Conservation (phyloP, 257 asterid genomes). For the Nyctanthes arbortristis region DNA sequence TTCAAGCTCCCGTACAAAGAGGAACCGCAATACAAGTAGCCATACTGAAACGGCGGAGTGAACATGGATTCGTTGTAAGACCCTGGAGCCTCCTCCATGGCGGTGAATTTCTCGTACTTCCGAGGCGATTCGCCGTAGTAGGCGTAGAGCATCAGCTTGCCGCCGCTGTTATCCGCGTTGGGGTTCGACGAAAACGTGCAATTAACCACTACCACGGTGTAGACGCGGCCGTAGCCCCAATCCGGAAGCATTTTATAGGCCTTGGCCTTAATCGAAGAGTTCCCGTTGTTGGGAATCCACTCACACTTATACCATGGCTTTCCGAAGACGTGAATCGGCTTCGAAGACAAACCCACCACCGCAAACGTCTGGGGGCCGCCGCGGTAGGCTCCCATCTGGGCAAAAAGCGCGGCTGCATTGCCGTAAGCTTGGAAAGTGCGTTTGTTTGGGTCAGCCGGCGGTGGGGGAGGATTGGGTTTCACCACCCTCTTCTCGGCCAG, state of each 20-base stretch:
- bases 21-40: constrained; percentile 74
- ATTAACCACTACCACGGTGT: constrained; percentile 74
- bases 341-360: constrained; percentile 45
- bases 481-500: constrained; percentile 28
- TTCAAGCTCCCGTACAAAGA: constrained; percentile 70
- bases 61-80: constrained; percentile 32
- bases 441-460: constrained; percentile 49
- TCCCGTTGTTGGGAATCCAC: constrained; percentile 30
- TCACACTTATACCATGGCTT: constrained; percentile 44
- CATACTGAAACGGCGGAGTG: constrained; percentile 44
- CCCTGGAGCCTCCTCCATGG: constrained; percentile 51
- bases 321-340: constrained; percentile 49
- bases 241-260: constrained; percentile 51
- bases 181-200: constrained; percentile 60
- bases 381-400: constrained; percentile 87
- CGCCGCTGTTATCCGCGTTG: constrained; percentile 42
- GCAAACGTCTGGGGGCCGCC: constrained; percentile 74
- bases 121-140: constrained; percentile 53
- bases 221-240: constrained; percentile 90
- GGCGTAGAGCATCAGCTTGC: constrained; percentile 52
- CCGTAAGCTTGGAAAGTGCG: constrained; percentile 68
- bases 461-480: constrained; percentile 17
- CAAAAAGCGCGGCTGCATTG: constrained; percentile 71
- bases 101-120: constrained; percentile 39
- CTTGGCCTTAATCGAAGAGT: constrained; percentile 7